Evolutionary conservation across 2,329 filamentous ascomycete genomes (phyloP).

Genomic region (Xylariaceae sp.): DNA sequence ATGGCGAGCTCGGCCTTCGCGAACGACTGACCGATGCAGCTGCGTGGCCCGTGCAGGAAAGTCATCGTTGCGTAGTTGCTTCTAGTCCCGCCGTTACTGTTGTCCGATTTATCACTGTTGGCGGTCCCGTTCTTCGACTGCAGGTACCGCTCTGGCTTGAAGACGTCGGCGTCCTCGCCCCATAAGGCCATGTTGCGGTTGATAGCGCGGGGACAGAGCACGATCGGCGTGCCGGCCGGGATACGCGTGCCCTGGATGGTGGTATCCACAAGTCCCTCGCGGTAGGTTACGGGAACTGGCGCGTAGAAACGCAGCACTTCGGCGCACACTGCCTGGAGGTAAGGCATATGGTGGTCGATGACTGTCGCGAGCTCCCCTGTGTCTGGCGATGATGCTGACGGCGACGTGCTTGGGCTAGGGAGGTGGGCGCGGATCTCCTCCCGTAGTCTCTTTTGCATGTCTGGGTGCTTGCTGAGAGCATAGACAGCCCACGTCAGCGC

Average conservation of each 20-base stretch:
- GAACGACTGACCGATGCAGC: slow-evolving; percentile 18
- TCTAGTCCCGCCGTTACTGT: slow-evolving; percentile 7
- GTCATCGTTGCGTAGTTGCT: slow-evolving; percentile 19
- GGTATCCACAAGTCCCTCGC: slow-evolving; percentile 15
- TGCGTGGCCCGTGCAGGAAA: slow-evolving; percentile 16
- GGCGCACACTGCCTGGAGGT: slow-evolving; percentile 14
- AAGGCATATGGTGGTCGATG: slow-evolving; percentile 17
- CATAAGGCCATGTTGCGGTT: slow-evolving; percentile 14
- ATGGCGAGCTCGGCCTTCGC: slow-evolving; percentile 15
- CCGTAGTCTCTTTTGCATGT: slow-evolving; percentile 16
- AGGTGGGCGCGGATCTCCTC: slow-evolving; percentile 15
- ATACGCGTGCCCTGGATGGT: slow-evolving; percentile 11
- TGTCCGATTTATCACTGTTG: neutral
- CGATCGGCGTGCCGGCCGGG: slow-evolving; percentile 15
- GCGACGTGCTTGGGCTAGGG: slow-evolving; percentile 4
- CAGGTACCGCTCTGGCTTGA: slow-evolving; percentile 17
- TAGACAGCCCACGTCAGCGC: slow-evolving; percentile 15
- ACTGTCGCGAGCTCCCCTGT: slow-evolving; percentile 6
- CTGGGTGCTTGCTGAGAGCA: slow-evolving; percentile 10
- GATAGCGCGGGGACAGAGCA: slow-evolving; percentile 11
- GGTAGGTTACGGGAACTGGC: slow-evolving; percentile 14
- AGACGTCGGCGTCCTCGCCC: slow-evolving; percentile 15
- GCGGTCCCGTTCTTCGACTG: slow-evolving; percentile 1
- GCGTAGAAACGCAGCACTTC: slow-evolving; percentile 17
- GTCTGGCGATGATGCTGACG: neutral